Percentiles rank a stretch among this genome's conserved stretches.
phyloP scores from a whole-genome alignment of 495 filamentous ascomycete genomes.

The Gamarada debralockiae region DNA sequence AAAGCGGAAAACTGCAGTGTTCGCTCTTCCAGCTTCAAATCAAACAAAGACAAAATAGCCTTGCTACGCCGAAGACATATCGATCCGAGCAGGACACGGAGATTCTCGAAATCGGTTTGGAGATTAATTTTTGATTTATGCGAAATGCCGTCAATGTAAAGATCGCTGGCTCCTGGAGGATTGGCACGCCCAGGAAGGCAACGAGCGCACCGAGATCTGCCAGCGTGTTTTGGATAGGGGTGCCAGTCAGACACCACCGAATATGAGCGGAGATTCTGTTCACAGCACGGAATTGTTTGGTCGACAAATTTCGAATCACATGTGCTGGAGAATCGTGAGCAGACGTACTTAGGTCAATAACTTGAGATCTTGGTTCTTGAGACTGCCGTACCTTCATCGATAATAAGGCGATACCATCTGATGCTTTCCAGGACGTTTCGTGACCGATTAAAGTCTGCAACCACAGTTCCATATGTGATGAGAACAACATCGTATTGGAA shows the following conservation, averaged over 20 bases:
- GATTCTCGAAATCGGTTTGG: constrained; percentile 21
- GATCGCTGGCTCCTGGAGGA: constrained; percentile 27
- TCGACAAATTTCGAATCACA: constrained; percentile 70
- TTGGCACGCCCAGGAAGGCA: constrained; percentile 37
- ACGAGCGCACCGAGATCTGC: constrained; percentile 44
- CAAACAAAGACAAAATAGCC: constrained; percentile 29
- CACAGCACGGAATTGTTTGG: constrained; percentile 64
- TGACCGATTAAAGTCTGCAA: too few relatives aligned
- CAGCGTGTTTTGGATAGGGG: constrained; percentile 58
- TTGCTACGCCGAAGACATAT: constrained; percentile 33
- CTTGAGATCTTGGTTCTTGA: not conserved
- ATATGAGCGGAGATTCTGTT: constrained; percentile 61
- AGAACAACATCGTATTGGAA: too few relatives aligned
- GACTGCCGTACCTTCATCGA: not conserved
- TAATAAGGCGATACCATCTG: not conserved
- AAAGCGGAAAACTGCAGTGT: too few relatives aligned
- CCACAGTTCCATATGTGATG: too few relatives aligned
- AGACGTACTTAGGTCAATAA: too few relatives aligned
- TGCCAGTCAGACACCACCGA: constrained; percentile 79
- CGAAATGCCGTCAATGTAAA: constrained; percentile 20
- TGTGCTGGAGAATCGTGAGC: constrained; percentile 41
- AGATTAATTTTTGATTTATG: too few relatives aligned
- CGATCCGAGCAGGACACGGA: constrained; percentile 31
- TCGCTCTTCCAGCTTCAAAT: too few relatives aligned
- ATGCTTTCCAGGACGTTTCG: too few relatives aligned